Evolutionary conservation across 2,329 filamentous ascomycete species (phyloP).

Genomic region (Cladosporium sp.): DNA sequence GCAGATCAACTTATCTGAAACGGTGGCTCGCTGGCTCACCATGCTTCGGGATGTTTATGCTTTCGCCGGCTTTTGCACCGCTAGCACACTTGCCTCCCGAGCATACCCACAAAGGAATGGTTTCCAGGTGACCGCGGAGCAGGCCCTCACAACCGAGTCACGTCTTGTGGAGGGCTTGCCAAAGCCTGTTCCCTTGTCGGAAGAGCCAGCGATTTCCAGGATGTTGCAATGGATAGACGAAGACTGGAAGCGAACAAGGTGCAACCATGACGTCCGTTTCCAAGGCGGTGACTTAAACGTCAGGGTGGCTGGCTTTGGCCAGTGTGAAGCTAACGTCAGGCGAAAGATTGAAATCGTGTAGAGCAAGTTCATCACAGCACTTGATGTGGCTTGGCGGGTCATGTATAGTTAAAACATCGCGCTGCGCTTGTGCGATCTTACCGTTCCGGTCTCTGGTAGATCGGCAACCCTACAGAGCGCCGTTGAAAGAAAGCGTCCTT

Average conservation of each 20-base stretch:
- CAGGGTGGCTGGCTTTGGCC: not conserved
- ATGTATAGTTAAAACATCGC: constrained; percentile 12
- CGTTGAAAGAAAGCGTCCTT: constrained; percentile 3
- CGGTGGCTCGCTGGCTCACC: constrained; percentile 9
- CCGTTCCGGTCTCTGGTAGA: constrained; percentile 3
- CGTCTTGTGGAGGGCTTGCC: constrained; percentile 1
- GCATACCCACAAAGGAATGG: constrained; percentile 4
- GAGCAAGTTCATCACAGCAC: not conserved
- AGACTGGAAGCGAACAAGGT: no score
- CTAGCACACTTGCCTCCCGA: constrained; percentile 7
- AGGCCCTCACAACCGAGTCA: constrained; percentile 7
- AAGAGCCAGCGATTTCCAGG: not conserved
- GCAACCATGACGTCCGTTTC: not conserved
- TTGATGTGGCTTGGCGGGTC: constrained; percentile 7
- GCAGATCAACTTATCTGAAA: constrained; percentile 9
- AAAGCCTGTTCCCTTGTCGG: constrained; percentile 4
- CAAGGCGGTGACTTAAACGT: not conserved
- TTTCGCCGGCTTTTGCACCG: constrained; percentile 6
- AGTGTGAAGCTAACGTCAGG: not conserved
- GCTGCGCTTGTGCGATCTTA: constrained; percentile 13
- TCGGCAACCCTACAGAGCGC: constrained; percentile 8
- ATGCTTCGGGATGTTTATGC: constrained; percentile 11
- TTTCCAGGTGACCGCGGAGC: constrained; percentile 5
- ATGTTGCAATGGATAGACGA: not conserved
- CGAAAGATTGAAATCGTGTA: not conserved